Evolutionary conservation across 352 stramenopile genomes (phyloP).

Genomic region (Phytopythium ostracodes): DNA sequence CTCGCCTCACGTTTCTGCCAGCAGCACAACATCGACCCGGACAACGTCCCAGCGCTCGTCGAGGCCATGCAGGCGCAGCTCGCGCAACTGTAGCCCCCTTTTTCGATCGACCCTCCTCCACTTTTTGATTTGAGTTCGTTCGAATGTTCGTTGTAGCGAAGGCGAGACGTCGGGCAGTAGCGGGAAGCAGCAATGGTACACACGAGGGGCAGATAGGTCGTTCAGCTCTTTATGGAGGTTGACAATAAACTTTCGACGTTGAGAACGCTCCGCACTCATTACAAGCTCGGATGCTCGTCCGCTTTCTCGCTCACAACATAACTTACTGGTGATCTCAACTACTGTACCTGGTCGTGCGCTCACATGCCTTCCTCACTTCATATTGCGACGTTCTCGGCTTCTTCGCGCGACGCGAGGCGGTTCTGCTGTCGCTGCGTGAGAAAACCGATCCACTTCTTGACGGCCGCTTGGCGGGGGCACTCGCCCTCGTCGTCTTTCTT

Average conservation of each 20-base stretch:
- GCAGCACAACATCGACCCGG: conserved; percentile 40
- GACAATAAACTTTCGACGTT: background rate
- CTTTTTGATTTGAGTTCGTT: background rate
- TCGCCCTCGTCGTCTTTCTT: conserved; percentile 11
- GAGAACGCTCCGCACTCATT: background rate
- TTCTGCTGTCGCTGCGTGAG: conserved; percentile 30
- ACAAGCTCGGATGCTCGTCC: no score
- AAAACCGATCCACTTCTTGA: conserved; percentile 28
- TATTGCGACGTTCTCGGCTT: background rate
- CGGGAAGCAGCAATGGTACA: background rate
- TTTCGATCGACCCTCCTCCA: background rate
- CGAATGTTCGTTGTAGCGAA: background rate
- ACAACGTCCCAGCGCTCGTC: conserved; percentile 56
- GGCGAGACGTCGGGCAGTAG: background rate
- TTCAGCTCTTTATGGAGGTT: background rate
- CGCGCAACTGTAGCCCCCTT: conserved; percentile 21
- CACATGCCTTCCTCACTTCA: background rate
- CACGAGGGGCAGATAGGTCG: no score
- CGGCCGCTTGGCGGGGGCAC: conserved; percentile 2
- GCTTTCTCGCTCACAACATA: background rate
- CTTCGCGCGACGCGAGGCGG: conserved; percentile 24
- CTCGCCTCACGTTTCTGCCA: conserved; percentile 56
- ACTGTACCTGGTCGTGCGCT: background rate
- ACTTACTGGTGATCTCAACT: background rate
- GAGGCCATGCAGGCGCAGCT: conserved; percentile 53